A percentile compares a stretch with the other conserved stretches of the same genome.
Conservation (phyloP, 2,329 filamentous ascomycete species). For the Raffaelea deltoideospora region DNA sequence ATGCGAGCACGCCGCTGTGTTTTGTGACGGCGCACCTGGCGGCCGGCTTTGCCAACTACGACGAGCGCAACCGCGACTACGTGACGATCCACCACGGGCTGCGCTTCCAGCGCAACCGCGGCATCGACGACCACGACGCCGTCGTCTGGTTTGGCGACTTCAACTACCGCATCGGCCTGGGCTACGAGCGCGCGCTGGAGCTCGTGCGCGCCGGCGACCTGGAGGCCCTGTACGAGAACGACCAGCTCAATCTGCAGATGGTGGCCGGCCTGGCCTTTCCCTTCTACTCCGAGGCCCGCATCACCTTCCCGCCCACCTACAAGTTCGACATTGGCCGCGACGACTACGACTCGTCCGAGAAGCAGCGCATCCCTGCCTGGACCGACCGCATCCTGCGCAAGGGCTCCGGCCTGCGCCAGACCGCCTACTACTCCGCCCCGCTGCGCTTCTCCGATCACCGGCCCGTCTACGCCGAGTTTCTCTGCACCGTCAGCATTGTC, state of each 20-base stretch:
- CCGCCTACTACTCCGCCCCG: slow-evolving; percentile 68
- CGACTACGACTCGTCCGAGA: slow-evolving; percentile 89
- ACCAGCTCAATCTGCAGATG: slow-evolving; percentile 97
- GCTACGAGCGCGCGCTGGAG: slow-evolving; percentile 60
- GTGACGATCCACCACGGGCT: slow-evolving; percentile 75
- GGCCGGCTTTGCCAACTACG: slow-evolving; percentile 91
- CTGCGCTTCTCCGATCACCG: slow-evolving; percentile 87
- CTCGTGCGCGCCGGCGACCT: slow-evolving; percentile 60
- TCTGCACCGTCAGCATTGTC: slow-evolving; percentile 67
- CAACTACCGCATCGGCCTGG: slow-evolving; percentile 88
- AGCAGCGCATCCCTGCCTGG: slow-evolving; percentile 90
- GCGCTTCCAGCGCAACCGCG: slow-evolving; percentile 77
- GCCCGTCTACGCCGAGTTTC: slow-evolving; percentile 84
- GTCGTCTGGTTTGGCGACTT: slow-evolving; percentile 96
- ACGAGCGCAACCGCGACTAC: slow-evolving; percentile 90
- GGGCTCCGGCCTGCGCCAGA: slow-evolving; percentile 67
- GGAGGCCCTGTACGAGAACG: slow-evolving; percentile 73
- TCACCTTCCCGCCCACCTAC: slow-evolving; percentile 86
- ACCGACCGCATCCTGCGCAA: slow-evolving; percentile 86
- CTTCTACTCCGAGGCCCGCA: slow-evolving; percentile 79
- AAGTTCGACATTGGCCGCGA: slow-evolving; percentile 86
- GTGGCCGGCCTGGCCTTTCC: slow-evolving; percentile 78
- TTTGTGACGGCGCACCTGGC: slow-evolving; percentile 95
- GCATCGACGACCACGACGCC: slow-evolving; percentile 78
- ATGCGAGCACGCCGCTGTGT: slow-evolving; percentile 81